Evolutionary conservation across 1,284 basidiomycete species (phyloP).

Genomic region (Cryptococcus sp.): DNA sequence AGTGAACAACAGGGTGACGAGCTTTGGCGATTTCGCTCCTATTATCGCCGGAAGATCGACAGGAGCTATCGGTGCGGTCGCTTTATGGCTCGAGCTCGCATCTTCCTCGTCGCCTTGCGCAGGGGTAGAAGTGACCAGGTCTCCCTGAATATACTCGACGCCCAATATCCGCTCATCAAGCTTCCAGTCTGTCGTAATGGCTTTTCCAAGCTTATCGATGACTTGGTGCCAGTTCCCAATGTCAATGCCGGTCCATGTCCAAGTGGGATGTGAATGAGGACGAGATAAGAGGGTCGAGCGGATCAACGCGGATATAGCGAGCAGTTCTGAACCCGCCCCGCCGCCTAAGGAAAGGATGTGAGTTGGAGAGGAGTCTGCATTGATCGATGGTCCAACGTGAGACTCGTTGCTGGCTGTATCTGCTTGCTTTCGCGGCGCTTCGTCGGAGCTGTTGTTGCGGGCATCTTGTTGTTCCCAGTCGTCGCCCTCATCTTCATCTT

Average conservation of each 20-base stretch:
- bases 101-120: slow-evolving; percentile 2
- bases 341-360: slow-evolving; percentile 51
- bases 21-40: slow-evolving; percentile 11
- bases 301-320: slow-evolving; percentile 47
- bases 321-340: slow-evolving; percentile 53
- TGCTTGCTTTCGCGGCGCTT: background rate
- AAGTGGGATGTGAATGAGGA: slow-evolving; percentile 6
- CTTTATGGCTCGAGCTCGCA: slow-evolving; percentile 1
- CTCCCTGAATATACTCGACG: slow-evolving; percentile 36
- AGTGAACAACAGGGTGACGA: slow-evolving; percentile 55
- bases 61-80: slow-evolving; percentile 9
- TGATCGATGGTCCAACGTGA: background rate
- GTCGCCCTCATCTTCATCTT: slow-evolving; percentile 9
- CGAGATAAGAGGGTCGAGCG: slow-evolving; percentile 14
- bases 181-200: slow-evolving; percentile 32
- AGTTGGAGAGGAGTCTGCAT: slow-evolving; percentile 3
- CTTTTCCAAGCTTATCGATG: slow-evolving; percentile 29
- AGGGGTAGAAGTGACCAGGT: slow-evolving; percentile 31
- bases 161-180: slow-evolving; percentile 20
- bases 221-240: slow-evolving; percentile 47
- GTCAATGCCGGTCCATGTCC: slow-evolving; percentile 43
- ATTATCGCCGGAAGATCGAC: slow-evolving; percentile 9
- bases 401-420: background rate
- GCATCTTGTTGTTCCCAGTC: background rate
- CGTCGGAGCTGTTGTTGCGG: background rate